Base-by-base conservation (phyloP, 2,329 filamentous ascomycete genomes). In the Pestalotiopsis fici region DNA sequence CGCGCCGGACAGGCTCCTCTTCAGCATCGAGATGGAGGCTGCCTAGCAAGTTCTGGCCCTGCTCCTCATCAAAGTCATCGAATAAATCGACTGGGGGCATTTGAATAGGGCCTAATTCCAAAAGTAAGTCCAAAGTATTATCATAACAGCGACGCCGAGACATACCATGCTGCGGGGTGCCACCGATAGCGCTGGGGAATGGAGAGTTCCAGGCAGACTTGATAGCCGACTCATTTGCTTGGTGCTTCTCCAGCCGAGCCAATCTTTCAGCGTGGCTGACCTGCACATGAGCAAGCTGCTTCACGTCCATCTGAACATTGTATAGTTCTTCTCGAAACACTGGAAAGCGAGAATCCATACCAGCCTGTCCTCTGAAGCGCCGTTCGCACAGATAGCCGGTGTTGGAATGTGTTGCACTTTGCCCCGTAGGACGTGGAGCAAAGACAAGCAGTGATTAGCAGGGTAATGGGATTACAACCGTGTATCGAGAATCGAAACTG, bases 121-220 rank as follows among this genome's bases (percentile, higher is more conserved):
- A 54, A 57, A 57, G 68, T 71, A 74, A 69, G 73, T 73, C 69
- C 28, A 59, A n/a, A 56, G 21, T 61, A 67, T 43, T 61, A 66
- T 65, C 25, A 66, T 50, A 7, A 21, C n/a, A 50, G 66, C 28
- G 67, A 47, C 65, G 54, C 54, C 65, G n/a, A 54, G 43, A 77
- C 88, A 79, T 82, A 97, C 95, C 94, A 83, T 97, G 93, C 78
- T 97, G 93, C 65, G 94, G 92, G 59, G 94, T 95, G 65, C 93
- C 92, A 73, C 91, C 90, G 67, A 97, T 79, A 50, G 94, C 89
- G 71, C 91, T 91, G n/a, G 95, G 94, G 77, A 98, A 98, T 18
- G 95, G 95, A 66, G 95, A 97, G 71, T 92, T 91, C 96, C 96
- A 99, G 66, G 97, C 92, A 69, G 93, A 97, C 80, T 95, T 97